These are phyloP conservation scores for Ascoidea tarda DNA, from an alignment of 805 yeast species.

Conservation along the genomic window DNA sequence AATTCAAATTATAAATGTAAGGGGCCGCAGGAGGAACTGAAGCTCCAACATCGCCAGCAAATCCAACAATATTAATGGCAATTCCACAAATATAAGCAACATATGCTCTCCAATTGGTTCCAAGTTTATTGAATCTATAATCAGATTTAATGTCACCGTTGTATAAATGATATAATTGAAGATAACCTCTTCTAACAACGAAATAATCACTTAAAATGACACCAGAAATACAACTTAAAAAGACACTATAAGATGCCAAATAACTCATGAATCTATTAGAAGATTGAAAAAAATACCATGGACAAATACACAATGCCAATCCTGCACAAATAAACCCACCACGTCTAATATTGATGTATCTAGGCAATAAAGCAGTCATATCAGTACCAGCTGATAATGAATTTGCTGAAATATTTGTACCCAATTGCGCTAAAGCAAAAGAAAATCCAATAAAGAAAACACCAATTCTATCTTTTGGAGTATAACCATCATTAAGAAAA, in stretches of 20 bases:
- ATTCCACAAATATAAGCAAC: constrained; percentile 72
- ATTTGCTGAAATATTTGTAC: constrained; percentile 65
- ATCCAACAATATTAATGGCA: constrained; percentile 75
- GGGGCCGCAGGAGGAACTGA: constrained; percentile 67
- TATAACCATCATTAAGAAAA: constrained; percentile 35
- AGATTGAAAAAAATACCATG: constrained; percentile 67
- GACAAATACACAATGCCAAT: constrained; percentile 59
- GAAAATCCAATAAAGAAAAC: constrained; percentile 61
- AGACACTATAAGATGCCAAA: constrained; percentile 68
- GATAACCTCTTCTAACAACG: constrained; percentile 59
- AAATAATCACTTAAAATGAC: constrained; percentile 55
- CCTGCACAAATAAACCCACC: constrained; percentile 70
- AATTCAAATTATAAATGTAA: constrained; percentile 57
- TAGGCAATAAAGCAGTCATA: constrained; percentile 51
- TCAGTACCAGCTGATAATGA: constrained; percentile 64
- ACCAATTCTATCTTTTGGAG: constrained; percentile 60
- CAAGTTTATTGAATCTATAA: constrained; percentile 49
- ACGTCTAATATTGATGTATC: constrained; percentile 57
- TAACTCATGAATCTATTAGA: constrained; percentile 69
- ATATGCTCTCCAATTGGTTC: constrained; percentile 76
- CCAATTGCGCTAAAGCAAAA: constrained; percentile 64
- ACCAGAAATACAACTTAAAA: constrained; percentile 75
- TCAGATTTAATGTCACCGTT: constrained; percentile 25
- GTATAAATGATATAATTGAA: constrained; percentile 54
- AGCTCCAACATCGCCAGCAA: constrained; percentile 71